Base-by-base conservation (phyloP, 1,284 basidiomycete genomes). In the Malassezia equina region DNA sequence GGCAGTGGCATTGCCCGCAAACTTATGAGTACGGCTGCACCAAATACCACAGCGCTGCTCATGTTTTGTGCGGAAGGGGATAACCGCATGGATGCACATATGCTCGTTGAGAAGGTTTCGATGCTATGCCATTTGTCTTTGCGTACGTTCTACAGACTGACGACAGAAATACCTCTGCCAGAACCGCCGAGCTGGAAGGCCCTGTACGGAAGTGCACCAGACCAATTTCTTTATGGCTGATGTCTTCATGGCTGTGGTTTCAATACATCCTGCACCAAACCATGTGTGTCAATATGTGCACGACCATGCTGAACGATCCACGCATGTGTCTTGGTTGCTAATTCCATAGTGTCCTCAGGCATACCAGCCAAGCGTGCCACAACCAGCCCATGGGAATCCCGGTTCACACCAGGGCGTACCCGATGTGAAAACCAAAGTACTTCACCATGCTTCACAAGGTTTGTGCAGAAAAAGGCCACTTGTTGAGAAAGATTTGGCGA, bases 321-420 rank as follows among this genome's bases (percentile, higher is more conserved):
- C 3, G 25, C 21, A 28, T 67, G 59, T n/a, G 59, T 66, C 2
- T 28, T 41, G n/a, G 75, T 74, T 0, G 87, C 88, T 13, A 86
- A 77, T 2, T 73, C 61, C 44, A 90, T 75, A 0, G 81, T 84
- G 11, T 79, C 69, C 3, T 77, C 63, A 1, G 91, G 93, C 79
- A 96, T 82, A 3, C 88, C 88, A 7, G 89, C 90, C 13, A 95
- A 75, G 51, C 84, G 82, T 5, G 91, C 91, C 15, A 94, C 88
- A 73, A 90, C 88, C 34, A 98, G 78, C 0, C 90, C 93, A 67
- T 95, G 90, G 52, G 90, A 94, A 64, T 93, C 81, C 47, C 84
- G 80, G 74, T 94, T 96, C 50, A 96, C 82, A 0, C 93, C 93
- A 3, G 84, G 82, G 45, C 79, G 79, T 40, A 96, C 76, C 21